Evolutionary conservation across 2,329 filamentous ascomycete species (phyloP).

Genomic region (Bisporella sp.): DNA sequence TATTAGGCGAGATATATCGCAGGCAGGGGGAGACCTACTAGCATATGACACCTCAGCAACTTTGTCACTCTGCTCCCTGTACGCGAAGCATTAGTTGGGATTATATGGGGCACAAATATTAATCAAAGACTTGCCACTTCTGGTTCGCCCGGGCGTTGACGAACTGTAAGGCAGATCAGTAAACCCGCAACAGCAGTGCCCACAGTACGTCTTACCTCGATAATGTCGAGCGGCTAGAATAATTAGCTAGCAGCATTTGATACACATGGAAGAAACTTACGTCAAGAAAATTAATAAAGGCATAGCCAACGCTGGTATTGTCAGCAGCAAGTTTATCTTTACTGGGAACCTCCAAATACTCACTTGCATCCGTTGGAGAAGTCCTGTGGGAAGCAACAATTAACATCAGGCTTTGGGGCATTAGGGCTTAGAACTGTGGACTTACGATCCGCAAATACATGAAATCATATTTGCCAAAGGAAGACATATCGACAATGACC

Average conservation of each 20-base stretch:
- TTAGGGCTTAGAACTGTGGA: background rate
- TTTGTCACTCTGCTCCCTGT: conserved; percentile 77
- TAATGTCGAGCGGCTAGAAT: conserved; percentile 61
- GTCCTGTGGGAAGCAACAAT: conserved; percentile 38
- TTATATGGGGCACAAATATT: no score
- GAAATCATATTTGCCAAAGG: conserved; percentile 83
- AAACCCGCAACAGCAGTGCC: background rate
- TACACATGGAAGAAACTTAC: conserved; percentile 39
- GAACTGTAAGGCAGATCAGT: conserved; percentile 47
- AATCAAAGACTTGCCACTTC: conserved; percentile 46
- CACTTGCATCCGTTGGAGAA: conserved; percentile 80
- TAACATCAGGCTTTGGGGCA: background rate
- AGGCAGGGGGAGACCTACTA: conserved; percentile 48
- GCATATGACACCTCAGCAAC: conserved; percentile 89
- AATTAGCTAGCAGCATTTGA: conserved; percentile 30
- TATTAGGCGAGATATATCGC: conserved; percentile 31
- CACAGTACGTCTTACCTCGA: conserved; percentile 41
- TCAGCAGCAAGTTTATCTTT: conserved; percentile 26
- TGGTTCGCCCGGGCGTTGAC: conserved; percentile 63
- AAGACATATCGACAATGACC: conserved; percentile 69
- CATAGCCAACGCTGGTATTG: conserved; percentile 76
- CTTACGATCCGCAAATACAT: conserved; percentile 75
- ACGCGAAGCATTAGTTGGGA: conserved; percentile 41
- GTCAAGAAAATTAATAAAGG: conserved; percentile 91
- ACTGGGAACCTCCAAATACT: conserved; percentile 29